Evolutionary conservation across 1,284 basidiomycete genomes (phyloP).

Genomic region (Rhodotorula mucilaginosa): DNA sequence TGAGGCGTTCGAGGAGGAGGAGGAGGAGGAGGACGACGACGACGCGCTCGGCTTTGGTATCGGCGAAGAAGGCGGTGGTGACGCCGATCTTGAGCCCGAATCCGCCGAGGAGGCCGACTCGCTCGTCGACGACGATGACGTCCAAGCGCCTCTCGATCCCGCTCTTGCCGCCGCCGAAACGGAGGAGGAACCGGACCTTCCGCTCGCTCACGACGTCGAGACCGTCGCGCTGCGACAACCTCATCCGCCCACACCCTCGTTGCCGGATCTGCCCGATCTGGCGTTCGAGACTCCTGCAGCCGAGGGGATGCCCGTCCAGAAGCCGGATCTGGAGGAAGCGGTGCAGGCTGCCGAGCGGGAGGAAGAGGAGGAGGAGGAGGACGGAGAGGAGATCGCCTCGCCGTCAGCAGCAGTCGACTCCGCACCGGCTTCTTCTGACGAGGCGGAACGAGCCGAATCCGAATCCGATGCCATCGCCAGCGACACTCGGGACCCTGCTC

Average conservation of each 20-base stretch:
- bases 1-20: not conserved
- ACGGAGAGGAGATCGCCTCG: not conserved
- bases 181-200: too few relatives aligned
- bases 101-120: not conserved
- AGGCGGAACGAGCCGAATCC: not conserved
- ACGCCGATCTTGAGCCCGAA: not conserved
- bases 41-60: not conserved
- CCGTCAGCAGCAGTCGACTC: not conserved
- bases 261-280: not conserved
- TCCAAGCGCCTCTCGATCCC: not conserved
- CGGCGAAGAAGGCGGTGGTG: not conserved
- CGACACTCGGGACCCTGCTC: not conserved
- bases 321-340: not conserved
- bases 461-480: not conserved
- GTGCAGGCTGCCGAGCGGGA: not conserved
- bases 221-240: not conserved
- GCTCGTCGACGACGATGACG: not conserved
- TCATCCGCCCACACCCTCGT: not conserved
- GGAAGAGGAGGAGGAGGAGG: not conserved
- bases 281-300: not conserved
- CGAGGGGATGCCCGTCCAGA: not conserved
- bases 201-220: not conserved
- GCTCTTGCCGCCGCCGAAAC: too few relatives aligned
- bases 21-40: not conserved
- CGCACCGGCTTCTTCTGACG: not conserved